Evolutionary conservation across 2,329 filamentous ascomycete genomes (phyloP).

Genomic region (Beauveria asiatica): DNA sequence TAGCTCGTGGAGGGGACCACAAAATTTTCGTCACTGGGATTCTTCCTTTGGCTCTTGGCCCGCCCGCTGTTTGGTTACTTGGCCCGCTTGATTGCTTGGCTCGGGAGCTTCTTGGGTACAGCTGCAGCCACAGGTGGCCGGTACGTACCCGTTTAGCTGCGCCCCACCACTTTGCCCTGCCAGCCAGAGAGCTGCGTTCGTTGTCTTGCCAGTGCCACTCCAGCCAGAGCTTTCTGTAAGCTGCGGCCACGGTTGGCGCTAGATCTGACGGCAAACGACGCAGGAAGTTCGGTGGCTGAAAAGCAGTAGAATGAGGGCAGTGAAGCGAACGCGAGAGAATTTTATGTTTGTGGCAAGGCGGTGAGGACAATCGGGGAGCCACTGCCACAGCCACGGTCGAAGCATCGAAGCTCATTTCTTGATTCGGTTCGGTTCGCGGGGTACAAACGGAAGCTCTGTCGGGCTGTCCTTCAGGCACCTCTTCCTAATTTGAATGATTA

Average conservation of each 20-base stretch:
- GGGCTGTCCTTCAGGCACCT: background rate
- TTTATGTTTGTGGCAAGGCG: slow-evolving; percentile 1
- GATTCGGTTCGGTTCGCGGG: background rate
- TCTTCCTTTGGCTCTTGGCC: background rate
- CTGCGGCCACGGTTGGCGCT: background rate
- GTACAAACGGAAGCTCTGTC: background rate
- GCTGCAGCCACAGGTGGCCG: background rate
- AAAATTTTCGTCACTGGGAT: slow-evolving; percentile 6
- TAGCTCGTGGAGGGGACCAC: background rate
- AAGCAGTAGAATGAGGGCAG: background rate
- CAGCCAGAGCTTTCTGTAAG: background rate
- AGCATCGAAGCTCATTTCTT: background rate
- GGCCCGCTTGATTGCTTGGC: background rate
- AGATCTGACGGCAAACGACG: background rate
- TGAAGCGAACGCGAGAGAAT: background rate
- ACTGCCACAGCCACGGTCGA: background rate
- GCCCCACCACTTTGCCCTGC: slow-evolving; percentile 2
- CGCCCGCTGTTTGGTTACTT: background rate
- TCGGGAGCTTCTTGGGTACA: background rate
- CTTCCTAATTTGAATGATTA: background rate
- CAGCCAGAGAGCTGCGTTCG: slow-evolving; percentile 7
- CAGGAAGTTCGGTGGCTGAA: background rate
- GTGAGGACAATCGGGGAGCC: background rate
- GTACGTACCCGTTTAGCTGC: background rate
- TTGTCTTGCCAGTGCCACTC: slow-evolving; percentile 11